Base-by-base conservation (phyloP, 192 early-diverging fungal genomes). In the Coemansia sp. region DNA sequence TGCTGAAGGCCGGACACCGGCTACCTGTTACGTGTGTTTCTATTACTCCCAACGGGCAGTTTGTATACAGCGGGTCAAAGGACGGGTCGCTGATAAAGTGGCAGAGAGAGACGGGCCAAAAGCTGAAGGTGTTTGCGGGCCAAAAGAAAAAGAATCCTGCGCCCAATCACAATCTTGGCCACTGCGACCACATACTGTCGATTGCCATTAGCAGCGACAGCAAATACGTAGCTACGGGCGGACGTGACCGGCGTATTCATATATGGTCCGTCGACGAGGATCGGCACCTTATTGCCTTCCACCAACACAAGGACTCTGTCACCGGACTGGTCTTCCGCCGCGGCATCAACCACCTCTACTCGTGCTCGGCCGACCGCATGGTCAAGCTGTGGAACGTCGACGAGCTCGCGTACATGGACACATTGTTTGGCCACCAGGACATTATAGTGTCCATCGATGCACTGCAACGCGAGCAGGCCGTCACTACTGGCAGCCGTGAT, bases 341-440 rank as follows among this genome's bases (percentile, higher is more conserved):
- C 63, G 87, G 89, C 21, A 60, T 73, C 54, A 83, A 88, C 70
- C 65, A 72, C 24, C 83, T 99, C 33, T 99, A 98, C 71, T 91
- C 92, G 53, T 87, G 86, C 57, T 92, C 93, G 6, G 76, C 80
- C 19, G 97, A 99, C 66, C 91, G 97, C 50, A 93, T 93, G 38
- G 86, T 99, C 68, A 99, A 99, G 70, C 53, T 98, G 32, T 99
- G 95, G 95, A 95, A 99, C 70, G 83, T 93, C 14, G 93, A 93
- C 64, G 93, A 94, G 63, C 65, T 89, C 58, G 74, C 84, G 12
- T 99, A 98, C 76, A 87, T 99, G 63, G 96, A 98, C 63, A 98
- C 96, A 27, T 65, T 98, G 68, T 98, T 95, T 84, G 97, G 97
- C 26, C 97, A 99, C 69, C 97, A 98, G 75, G 97, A 99, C 73